phyloP scores from a whole-genome alignment of 1,284 basidiomycete species.

The Cystobasidium slooffiae region DNA sequence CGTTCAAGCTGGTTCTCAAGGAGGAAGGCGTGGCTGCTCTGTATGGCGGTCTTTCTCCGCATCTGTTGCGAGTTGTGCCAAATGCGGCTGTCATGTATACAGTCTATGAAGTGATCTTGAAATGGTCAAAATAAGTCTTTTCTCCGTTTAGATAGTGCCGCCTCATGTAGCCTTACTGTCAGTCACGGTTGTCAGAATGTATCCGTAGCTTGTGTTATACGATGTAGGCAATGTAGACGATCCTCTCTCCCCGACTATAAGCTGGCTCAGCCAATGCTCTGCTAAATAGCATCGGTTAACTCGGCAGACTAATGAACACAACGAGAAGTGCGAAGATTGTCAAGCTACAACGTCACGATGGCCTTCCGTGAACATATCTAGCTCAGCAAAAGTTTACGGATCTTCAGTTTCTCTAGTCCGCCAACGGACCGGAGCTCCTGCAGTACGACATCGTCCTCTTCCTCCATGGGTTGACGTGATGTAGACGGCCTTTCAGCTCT shows the following conservation, averaged over 20 bases:
- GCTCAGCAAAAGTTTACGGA: background rate
- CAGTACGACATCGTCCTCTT: constrained; percentile 29
- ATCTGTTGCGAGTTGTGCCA: constrained; percentile 93
- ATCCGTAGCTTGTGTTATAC: too few species aligned
- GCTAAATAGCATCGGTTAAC: too few species aligned
- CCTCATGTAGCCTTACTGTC: constrained; percentile 7
- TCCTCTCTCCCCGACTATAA: too few species aligned
- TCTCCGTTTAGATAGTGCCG: background rate
- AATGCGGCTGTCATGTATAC: constrained; percentile 96
- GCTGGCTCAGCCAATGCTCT: too few species aligned
- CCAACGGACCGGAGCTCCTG: constrained; percentile 27
- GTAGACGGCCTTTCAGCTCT: constrained; percentile 10
- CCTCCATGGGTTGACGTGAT: constrained; percentile 2
- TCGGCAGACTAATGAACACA: background rate
- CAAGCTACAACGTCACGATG: background rate
- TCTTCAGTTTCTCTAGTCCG: constrained; percentile 40
- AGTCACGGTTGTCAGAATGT: background rate
- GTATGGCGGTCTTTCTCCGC: constrained; percentile 91
- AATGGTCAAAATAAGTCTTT: constrained; percentile 42
- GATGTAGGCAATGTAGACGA: too few species aligned
- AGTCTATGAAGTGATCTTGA: constrained; percentile 57
- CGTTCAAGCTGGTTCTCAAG: constrained; percentile 78
- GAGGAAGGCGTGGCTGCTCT: constrained; percentile 87
- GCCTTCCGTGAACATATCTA: too few species aligned
- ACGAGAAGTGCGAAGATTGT: too few species aligned